Percentiles rank a stretch among this genome's conserved stretches.
These are phyloP conservation scores for Geosmithia flava DNA, from an alignment of 2,329 filamentous ascomycete species.

Conservation along the genomic window DNA sequence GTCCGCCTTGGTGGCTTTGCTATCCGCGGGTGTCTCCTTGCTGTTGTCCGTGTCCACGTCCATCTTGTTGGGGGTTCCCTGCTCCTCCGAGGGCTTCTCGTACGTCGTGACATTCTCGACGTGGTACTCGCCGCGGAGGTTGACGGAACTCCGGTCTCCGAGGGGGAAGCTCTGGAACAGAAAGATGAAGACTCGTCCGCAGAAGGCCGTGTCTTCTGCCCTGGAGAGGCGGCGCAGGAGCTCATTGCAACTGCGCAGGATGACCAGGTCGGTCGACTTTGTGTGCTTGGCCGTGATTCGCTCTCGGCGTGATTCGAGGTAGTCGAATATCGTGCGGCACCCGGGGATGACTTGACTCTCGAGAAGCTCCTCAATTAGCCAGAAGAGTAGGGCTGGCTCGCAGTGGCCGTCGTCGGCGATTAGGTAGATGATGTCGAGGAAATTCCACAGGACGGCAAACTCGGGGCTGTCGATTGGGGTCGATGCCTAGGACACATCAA, in stretches of 20 bases:
- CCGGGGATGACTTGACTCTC: constrained; percentile 92
- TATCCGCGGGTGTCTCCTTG: constrained; percentile 13
- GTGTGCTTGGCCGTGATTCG: constrained; percentile 72
- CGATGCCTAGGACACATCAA: constrained; percentile 41
- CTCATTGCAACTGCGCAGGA: constrained; percentile 91
- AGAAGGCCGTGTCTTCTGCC: constrained; percentile 94
- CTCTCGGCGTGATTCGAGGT: constrained; percentile 85
- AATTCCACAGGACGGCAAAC: constrained; percentile 82
- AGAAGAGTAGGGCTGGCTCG: constrained; percentile 74
- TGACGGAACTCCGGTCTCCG: constrained; percentile 94
- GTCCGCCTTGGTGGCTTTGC: constrained; percentile 8
- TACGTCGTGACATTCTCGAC: constrained; percentile 89
- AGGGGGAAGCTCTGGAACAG: constrained; percentile 96
- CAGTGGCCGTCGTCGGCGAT: constrained; percentile 70
- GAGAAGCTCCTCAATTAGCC: constrained; percentile 85
- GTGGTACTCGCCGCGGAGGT: constrained; percentile 90
- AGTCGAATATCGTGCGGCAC: constrained; percentile 87
- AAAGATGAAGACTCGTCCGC: constrained; percentile 94
- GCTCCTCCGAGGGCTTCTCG: constrained; percentile 27
- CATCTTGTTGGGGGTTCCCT: constrained; percentile 29
- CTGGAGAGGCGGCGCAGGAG: constrained; percentile 85
- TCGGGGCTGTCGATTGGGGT: constrained; percentile 64
- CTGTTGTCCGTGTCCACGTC: constrained; percentile 44
- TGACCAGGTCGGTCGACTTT: constrained; percentile 73
- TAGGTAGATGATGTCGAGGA: constrained; percentile 83